These are phyloP conservation scores for Teratosphaeria zuluensis DNA, from an alignment of 2,329 filamentous ascomycete genomes.

Conservation along the genomic window DNA sequence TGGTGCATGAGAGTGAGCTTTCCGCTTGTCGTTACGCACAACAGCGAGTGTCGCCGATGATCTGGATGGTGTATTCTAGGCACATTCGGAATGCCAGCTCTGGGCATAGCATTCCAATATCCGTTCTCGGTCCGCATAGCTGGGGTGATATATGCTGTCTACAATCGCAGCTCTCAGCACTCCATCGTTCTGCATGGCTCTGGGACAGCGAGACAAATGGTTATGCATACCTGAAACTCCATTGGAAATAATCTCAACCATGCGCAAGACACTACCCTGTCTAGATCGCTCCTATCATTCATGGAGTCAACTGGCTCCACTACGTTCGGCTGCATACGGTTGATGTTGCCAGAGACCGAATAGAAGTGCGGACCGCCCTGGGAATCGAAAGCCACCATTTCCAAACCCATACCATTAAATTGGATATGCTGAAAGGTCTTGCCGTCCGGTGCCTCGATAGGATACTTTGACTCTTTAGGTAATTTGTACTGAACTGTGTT, in stretches of 20 bases:
- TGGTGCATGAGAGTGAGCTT: slow-evolving; percentile 67
- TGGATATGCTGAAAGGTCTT: slow-evolving; percentile 67
- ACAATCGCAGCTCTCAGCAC: slow-evolving; percentile 2
- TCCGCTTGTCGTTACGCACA: slow-evolving; percentile 68
- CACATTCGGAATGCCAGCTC: slow-evolving; percentile 46
- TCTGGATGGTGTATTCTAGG: slow-evolving; percentile 66
- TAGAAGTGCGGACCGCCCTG: slow-evolving; percentile 69
- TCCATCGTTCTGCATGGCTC: neutral
- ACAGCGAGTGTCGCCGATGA: slow-evolving; percentile 59
- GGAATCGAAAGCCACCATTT: slow-evolving; percentile 74
- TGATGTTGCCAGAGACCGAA: slow-evolving; percentile 61
- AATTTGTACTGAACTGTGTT: slow-evolving; percentile 66
- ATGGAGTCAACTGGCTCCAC: slow-evolving; percentile 14
- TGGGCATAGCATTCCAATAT: slow-evolving; percentile 54
- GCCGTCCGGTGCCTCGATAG: slow-evolving; percentile 51
- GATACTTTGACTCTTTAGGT: slow-evolving; percentile 59
- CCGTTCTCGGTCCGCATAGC: slow-evolving; percentile 32
- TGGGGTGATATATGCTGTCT: slow-evolving; percentile 25
- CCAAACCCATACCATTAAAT: slow-evolving; percentile 69
- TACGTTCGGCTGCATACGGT: slow-evolving; percentile 55
- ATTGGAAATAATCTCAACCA: slow-evolving; percentile 54
- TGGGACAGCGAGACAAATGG: neutral
- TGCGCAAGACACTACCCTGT: slow-evolving; percentile 70
- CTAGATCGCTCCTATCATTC: slow-evolving; percentile 44
- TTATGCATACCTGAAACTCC: slow-evolving; percentile 20